Evolutionary conservation across 2,329 filamentous ascomycete species (phyloP).

Genomic region (Arthrobotrys iridis): DNA sequence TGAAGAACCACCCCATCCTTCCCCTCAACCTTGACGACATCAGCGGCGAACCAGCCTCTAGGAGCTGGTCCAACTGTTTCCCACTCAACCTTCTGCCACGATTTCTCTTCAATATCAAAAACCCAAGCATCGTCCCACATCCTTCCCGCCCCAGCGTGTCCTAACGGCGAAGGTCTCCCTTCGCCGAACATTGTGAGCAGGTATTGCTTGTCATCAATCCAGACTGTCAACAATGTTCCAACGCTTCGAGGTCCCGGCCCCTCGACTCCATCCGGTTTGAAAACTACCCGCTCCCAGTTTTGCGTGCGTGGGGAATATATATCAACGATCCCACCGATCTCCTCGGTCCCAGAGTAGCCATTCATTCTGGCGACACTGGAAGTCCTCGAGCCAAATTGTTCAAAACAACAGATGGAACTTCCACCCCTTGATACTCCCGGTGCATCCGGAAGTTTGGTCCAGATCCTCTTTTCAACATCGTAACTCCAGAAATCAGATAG

Average conservation of each 20-base stretch:
- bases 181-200: constrained; percentile 72
- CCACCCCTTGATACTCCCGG: constrained; percentile 75
- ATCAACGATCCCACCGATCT: constrained; percentile 78
- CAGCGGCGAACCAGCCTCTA: constrained; percentile 69
- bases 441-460: constrained; percentile 74
- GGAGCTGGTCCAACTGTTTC: constrained; percentile 64
- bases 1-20: constrained; percentile 70
- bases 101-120: constrained; percentile 69
- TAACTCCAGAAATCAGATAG: constrained; percentile 82
- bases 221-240: constrained; percentile 63
- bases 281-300: constrained; percentile 62
- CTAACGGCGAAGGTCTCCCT: constrained; percentile 64
- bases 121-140: constrained; percentile 73
- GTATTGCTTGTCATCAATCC: constrained; percentile 64
- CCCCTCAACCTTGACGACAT: constrained; percentile 62
- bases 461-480: constrained; percentile 71
- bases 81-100: constrained; percentile 64
- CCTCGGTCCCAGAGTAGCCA: constrained; percentile 76
- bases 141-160: constrained; percentile 66
- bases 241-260: constrained; percentile 67
- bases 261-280: constrained; percentile 62
- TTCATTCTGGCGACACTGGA: constrained; percentile 70
- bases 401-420: constrained; percentile 66
- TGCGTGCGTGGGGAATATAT: constrained; percentile 63
- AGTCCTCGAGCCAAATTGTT: background rate